Evolutionary conservation across 108 stramenopile species (phyloP).

Genomic region (Skeletonema marinoi): DNA sequence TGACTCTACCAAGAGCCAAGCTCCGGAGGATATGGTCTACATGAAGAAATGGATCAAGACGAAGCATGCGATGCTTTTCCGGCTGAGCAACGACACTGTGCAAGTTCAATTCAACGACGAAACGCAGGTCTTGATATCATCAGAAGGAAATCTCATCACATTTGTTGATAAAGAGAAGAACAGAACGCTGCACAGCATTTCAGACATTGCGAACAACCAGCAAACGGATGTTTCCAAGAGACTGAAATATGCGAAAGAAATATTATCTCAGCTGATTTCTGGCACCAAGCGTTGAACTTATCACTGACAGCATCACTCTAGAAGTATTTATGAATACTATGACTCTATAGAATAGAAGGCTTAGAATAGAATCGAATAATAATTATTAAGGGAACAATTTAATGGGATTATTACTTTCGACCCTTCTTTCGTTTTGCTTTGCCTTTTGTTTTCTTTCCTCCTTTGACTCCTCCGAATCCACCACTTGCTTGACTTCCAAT

Average conservation of each 20-base stretch:
- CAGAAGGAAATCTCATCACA: constrained; percentile 82
- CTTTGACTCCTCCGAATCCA: constrained; percentile 26
- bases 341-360: neutral
- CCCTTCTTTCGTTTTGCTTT: constrained; percentile 20
- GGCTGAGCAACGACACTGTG: constrained; percentile 94
- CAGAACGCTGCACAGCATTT: constrained; percentile 67
- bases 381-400: neutral
- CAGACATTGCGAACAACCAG: constrained; percentile 69
- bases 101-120: constrained; percentile 96
- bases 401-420: neutral
- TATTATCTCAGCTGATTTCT: constrained; percentile 82
- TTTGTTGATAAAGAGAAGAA: constrained; percentile 89
- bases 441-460: constrained; percentile 12
- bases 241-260: constrained; percentile 92
- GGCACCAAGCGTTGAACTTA: constrained; percentile 41
- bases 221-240: constrained; percentile 85
- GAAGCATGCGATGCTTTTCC: constrained; percentile 96
- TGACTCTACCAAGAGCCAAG: constrained; percentile 18
- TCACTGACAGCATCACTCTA: neutral
- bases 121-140: constrained; percentile 90
- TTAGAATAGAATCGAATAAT: neutral
- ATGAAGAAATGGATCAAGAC: constrained; percentile 98
- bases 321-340: neutral
- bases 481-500: constrained; percentile 1
- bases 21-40: constrained; percentile 64